Evolutionary conservation across 257 asterid species (phyloP).

Genomic region (Plectranthus barbatus): DNA sequence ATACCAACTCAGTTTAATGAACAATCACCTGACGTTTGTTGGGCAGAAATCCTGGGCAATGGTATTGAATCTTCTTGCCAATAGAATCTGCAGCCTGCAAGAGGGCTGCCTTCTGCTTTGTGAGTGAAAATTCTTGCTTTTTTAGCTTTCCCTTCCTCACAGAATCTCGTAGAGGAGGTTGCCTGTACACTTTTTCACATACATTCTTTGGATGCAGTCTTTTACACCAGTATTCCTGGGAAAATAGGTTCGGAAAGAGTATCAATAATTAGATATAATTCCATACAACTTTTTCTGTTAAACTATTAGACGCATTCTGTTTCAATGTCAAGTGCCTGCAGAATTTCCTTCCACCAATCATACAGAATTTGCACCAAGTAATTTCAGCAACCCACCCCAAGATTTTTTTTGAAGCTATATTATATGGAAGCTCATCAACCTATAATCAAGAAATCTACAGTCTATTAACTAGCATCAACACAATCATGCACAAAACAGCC

Average conservation of each 20-base stretch:
- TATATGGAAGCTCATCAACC: not conserved
- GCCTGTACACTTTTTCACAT: constrained; percentile 95
- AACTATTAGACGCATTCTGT: constrained; percentile 6
- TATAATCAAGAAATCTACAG: not conserved
- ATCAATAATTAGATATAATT: constrained; percentile 9
- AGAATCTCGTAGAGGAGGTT: constrained; percentile 93
- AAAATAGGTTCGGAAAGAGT: not conserved
- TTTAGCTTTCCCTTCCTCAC: constrained; percentile 85
- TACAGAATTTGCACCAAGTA: constrained; percentile 5
- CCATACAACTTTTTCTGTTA: constrained; percentile 3
- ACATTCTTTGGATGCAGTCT: constrained; percentile 91
- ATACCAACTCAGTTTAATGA: constrained; percentile 7
- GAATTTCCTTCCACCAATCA: constrained; percentile 11
- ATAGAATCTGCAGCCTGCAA: constrained; percentile 86
- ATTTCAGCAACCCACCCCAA: not conserved
- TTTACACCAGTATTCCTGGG: constrained; percentile 96
- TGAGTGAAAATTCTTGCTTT: constrained; percentile 72
- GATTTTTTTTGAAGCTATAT: no score
- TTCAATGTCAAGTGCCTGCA: constrained; percentile 2
- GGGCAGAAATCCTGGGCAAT: constrained; percentile 80
- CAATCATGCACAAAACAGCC: not conserved
- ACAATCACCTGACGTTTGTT: constrained; percentile 90
- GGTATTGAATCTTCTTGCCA: constrained; percentile 87
- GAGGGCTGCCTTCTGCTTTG: constrained; percentile 68
- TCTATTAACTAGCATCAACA: not conserved